Conservation (phyloP, 352 stramenopile species). For the Phytophthora sojae region DNA sequence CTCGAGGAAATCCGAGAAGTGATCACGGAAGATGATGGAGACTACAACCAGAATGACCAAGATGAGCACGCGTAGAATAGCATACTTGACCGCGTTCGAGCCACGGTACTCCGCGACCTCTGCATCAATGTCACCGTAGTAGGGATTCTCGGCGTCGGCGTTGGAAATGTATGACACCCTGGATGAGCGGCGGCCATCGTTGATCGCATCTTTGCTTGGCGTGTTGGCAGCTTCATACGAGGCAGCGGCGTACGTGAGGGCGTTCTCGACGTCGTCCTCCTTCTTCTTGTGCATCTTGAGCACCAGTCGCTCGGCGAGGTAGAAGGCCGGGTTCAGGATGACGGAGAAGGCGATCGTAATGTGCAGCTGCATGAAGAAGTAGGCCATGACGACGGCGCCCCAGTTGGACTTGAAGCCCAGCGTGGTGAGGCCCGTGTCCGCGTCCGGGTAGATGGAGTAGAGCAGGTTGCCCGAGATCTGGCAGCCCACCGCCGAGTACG, state of each 20-base stretch:
- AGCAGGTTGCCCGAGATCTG: slow-evolving; percentile 64
- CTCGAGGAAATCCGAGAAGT: background rate
- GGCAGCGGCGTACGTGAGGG: slow-evolving; percentile 22
- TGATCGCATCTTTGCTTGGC: slow-evolving; percentile 21
- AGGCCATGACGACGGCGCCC: slow-evolving; percentile 36
- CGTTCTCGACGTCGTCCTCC: slow-evolving; percentile 38
- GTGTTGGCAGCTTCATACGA: slow-evolving; percentile 26
- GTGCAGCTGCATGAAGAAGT: slow-evolving; percentile 40
- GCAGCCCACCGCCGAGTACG: slow-evolving; percentile 56
- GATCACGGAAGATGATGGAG: slow-evolving; percentile 33
- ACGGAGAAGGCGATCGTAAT: slow-evolving; percentile 46
- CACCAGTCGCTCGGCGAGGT: slow-evolving; percentile 40
- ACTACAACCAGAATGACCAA: slow-evolving; percentile 46
- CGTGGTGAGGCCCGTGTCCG: slow-evolving; percentile 29
- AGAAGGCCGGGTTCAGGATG: slow-evolving; percentile 47
- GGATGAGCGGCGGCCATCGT: slow-evolving; percentile 29
- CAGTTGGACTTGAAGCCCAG: slow-evolving; percentile 45
- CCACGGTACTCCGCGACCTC: slow-evolving; percentile 47
- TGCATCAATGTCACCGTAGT: slow-evolving; percentile 25
- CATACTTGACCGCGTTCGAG: slow-evolving; percentile 42
- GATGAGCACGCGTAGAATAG: slow-evolving; percentile 45
- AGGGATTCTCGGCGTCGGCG: slow-evolving; percentile 41
- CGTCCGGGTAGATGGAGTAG: slow-evolving; percentile 54
- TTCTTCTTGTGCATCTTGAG: slow-evolving; percentile 49
- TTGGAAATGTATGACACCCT: slow-evolving; percentile 53